Percentiles rank a stretch among this genome's conserved stretches.
phyloP scores from a whole-genome alignment of 306 rosid genomes.

The Heteromeles arbutifolia region DNA sequence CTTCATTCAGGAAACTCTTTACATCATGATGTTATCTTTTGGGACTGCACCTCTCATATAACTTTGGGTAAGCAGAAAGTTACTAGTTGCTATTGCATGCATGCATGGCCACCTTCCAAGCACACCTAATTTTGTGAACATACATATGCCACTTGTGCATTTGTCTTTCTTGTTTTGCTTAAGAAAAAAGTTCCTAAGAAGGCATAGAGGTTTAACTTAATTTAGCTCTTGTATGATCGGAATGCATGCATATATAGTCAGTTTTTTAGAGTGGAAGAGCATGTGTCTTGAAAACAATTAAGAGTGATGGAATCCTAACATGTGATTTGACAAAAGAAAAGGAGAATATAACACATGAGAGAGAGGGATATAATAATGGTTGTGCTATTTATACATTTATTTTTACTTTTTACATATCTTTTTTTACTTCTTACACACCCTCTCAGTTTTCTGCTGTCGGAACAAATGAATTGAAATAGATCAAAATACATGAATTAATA shows the following conservation, averaged over 20 bases:
- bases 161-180: background rate
- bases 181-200: background rate
- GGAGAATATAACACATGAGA: too few relatives aligned
- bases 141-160: background rate
- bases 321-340: too few relatives aligned
- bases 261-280: background rate
- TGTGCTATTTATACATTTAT: too few relatives aligned
- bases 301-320: background rate
- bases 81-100: background rate
- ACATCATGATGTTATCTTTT: background rate
- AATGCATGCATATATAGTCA: background rate
- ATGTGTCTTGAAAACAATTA: background rate
- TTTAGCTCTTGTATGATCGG: background rate
- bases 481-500: too few relatives aligned
- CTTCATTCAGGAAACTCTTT: constrained; percentile 6
- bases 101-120: background rate
- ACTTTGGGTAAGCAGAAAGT: background rate
- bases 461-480: too few relatives aligned
- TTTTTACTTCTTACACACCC: too few relatives aligned
- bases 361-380: too few relatives aligned
- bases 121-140: background rate
- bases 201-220: background rate
- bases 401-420: too few relatives aligned
- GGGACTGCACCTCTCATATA: background rate
- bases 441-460: rapidly evolving